These are phyloP conservation scores for Endothia cerciana DNA, from an alignment of 2,329 filamentous ascomycete genomes.

Conservation along the genomic window DNA sequence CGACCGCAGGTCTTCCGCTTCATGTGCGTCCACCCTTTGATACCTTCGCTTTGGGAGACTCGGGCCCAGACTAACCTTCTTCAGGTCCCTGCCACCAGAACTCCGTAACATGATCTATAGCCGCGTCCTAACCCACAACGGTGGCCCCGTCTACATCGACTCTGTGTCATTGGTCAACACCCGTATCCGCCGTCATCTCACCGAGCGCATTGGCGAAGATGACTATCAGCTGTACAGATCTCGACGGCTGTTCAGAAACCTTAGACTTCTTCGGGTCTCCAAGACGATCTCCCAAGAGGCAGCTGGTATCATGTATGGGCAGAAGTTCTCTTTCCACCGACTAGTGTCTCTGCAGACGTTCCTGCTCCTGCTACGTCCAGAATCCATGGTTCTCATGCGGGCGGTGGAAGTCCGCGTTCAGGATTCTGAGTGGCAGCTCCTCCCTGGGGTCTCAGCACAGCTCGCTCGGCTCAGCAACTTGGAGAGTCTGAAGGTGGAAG, in stretches of 20 bases:
- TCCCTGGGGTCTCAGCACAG: constrained; percentile 6
- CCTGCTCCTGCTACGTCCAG: constrained; percentile 8
- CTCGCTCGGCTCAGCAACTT: not conserved
- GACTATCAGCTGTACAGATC: not conserved
- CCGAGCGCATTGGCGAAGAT: not conserved
- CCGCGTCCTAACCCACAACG: not conserved
- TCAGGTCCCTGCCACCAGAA: not conserved
- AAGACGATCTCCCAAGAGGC: not conserved
- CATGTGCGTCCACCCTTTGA: not conserved
- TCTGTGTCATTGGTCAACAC: not conserved
- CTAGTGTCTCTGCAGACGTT: constrained; percentile 7
- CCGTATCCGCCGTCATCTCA: not conserved
- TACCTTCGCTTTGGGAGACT: not conserved
- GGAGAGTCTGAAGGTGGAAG: not conserved
- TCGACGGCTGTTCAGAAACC: not conserved
- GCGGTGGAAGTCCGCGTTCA: not conserved
- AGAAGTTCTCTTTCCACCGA: not conserved
- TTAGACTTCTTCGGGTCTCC: constrained; percentile 2
- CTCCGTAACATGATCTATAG: constrained; percentile 6
- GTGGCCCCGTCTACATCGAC: not conserved
- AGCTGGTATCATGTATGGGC: not conserved
- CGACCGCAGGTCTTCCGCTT: not conserved
- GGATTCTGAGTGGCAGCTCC: constrained; percentile 5
- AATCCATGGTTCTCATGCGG: not conserved
- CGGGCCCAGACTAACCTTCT: not conserved